Evolutionary conservation across 345 rosid species (phyloP).

Genomic region (Salix arbutifolia): DNA sequence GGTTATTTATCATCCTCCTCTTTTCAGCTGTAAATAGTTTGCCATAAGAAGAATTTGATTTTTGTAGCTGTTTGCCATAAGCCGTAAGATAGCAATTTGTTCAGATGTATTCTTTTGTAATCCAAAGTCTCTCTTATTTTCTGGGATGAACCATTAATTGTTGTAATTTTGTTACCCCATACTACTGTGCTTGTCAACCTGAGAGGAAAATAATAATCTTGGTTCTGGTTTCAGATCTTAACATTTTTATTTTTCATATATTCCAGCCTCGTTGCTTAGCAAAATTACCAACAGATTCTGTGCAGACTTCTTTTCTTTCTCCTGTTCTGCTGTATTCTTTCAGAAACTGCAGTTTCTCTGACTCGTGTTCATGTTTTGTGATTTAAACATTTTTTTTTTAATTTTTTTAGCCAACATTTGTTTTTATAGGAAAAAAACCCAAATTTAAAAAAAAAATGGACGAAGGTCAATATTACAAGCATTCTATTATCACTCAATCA

Average conservation of each 20-base stretch:
- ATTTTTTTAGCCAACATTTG: too few species aligned
- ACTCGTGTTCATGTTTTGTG: not conserved
- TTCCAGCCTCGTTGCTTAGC: not conserved
- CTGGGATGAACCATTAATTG: not conserved
- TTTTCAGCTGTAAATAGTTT: conserved; percentile 39
- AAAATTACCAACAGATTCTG: too few species aligned
- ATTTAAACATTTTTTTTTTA: too few species aligned
- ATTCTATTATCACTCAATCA: not conserved
- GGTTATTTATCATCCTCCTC: conserved; percentile 4
- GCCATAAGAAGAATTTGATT: conserved; percentile 23
- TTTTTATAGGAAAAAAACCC: too few species aligned
- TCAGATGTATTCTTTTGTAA: conserved; percentile 43
- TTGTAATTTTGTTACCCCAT: conserved; percentile 22
- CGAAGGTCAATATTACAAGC: not conserved
- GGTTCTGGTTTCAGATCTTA: conserved; percentile 1
- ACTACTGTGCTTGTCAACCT: conserved; percentile 25
- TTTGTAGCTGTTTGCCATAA: conserved; percentile 34
- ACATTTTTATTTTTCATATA: not conserved
- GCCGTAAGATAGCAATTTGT: conserved; percentile 22
- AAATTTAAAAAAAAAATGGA: not conserved
- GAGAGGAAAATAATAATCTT: conserved; percentile 17
- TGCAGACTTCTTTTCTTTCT: too few species aligned
- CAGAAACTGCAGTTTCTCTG: not conserved
- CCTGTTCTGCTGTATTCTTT: not conserved
- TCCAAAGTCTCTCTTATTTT: conserved; percentile 10